A percentile compares a stretch with the other conserved stretches of the same genome.
phyloP scores from a whole-genome alignment of 352 stramenopile genomes.

The Aphanomyces invadans region DNA sequence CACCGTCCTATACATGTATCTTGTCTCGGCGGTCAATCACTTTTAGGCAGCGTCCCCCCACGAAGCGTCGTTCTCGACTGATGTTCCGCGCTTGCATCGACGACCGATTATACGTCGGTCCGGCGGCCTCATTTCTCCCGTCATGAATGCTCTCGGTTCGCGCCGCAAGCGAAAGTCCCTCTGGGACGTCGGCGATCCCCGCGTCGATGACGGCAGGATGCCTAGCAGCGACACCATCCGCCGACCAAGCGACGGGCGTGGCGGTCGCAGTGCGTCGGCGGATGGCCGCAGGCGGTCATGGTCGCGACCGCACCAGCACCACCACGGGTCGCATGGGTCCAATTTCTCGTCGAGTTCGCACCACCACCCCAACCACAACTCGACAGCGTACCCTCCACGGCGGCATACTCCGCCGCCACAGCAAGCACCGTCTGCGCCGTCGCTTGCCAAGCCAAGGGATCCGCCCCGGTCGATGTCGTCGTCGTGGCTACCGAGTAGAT shows the following conservation, averaged over 20 bases:
- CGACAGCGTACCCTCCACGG: background rate
- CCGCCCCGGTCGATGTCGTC: background rate
- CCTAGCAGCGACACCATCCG: background rate
- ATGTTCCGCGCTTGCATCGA: no score
- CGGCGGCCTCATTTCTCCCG: no score
- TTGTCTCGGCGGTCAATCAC: no score
- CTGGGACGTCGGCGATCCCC: slow-evolving; percentile 76
- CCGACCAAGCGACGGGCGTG: no score
- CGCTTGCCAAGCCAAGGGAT: background rate
- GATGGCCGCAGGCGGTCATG: background rate
- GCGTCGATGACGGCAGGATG: slow-evolving; percentile 31
- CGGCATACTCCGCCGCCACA: background rate
- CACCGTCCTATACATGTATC: no score
- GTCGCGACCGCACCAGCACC: background rate
- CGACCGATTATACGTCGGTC: no score
- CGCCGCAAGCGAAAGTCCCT: slow-evolving; percentile 65
- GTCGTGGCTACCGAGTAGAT: background rate
- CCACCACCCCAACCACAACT: background rate
- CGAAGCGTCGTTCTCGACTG: no score
- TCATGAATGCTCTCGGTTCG: slow-evolving; percentile 19
- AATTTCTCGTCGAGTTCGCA: background rate
- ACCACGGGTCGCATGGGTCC: background rate
- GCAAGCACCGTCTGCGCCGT: background rate
- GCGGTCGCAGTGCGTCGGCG: slow-evolving; percentile 1
- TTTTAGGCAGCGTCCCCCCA: no score